Evolutionary conservation across 371 early-diverging fungal genomes (phyloP).

Genomic region (Conidiobolus incongruus): DNA sequence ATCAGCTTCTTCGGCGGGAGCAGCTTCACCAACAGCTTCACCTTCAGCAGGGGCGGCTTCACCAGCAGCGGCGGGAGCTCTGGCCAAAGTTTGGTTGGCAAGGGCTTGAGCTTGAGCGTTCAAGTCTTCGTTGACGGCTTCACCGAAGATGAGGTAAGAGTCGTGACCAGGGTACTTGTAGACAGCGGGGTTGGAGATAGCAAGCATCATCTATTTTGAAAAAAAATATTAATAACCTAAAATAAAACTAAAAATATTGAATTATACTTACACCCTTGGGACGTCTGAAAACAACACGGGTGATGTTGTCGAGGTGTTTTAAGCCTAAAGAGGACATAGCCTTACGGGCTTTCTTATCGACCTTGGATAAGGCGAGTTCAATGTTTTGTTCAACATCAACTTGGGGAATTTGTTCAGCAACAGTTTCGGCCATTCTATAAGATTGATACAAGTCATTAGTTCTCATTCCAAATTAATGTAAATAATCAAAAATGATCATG

Average conservation of each 20-base stretch:
- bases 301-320: slow-evolving; percentile 66
- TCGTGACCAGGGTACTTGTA: slow-evolving; percentile 74
- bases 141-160: slow-evolving; percentile 93
- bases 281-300: slow-evolving; percentile 78
- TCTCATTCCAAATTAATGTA: too few species aligned
- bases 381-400: too few species aligned
- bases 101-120: slow-evolving; percentile 45
- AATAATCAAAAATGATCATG: too few species aligned
- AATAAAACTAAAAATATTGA: neutral
- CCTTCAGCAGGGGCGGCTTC: slow-evolving; percentile 23
- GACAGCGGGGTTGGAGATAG: slow-evolving; percentile 76
- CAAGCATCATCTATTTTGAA: slow-evolving; percentile 58
- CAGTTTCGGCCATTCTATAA: too few species aligned
- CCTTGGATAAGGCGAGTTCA: neutral
- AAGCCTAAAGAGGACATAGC: slow-evolving; percentile 81
- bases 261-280: slow-evolving; percentile 35
- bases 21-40: slow-evolving; percentile 20
- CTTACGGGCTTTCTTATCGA: slow-evolving; percentile 91
- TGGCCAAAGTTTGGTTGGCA: slow-evolving; percentile 30
- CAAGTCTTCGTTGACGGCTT: slow-evolving; percentile 75
- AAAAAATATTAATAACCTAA: too few species aligned
- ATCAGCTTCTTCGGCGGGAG: slow-evolving; percentile 17
- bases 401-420: too few species aligned
- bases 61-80: neutral
- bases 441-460: too few species aligned